phyloP scores from a whole-genome alignment of 2,329 filamentous ascomycete species.

The Aspergillus sp. region DNA sequence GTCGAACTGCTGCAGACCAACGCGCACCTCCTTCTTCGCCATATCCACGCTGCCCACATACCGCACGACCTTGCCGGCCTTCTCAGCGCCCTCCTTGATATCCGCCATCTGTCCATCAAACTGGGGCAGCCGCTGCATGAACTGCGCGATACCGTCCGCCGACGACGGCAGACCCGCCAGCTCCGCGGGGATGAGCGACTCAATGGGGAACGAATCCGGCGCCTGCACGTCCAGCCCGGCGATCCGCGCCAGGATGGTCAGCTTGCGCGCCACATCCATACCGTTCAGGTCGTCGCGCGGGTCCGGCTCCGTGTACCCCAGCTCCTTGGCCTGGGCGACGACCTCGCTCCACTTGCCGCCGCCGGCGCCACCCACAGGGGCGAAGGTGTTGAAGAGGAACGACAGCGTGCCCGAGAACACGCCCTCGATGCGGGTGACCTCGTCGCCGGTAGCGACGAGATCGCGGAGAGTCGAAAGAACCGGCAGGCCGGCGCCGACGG shows the following conservation, averaged over 20 bases:
- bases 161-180: conserved; percentile 68
- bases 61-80: conserved; percentile 84
- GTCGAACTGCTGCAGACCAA: conserved; percentile 87
- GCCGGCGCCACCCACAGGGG: conserved; percentile 66
- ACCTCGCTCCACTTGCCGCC: conserved; percentile 81
- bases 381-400: conserved; percentile 97
- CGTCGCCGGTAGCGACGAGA: conserved; percentile 88
- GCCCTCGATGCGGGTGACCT: conserved; percentile 88
- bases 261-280: conserved; percentile 87
- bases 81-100: conserved; percentile 78
- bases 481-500: conserved; percentile 87
- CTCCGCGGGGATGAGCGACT: conserved; percentile 86
- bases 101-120: conserved; percentile 91
- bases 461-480: conserved; percentile 93
- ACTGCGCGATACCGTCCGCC: conserved; percentile 66
- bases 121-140: conserved; percentile 72
- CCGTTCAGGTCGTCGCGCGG: conserved; percentile 84
- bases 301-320: conserved; percentile 90
- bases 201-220: conserved; percentile 86
- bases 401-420: conserved; percentile 98
- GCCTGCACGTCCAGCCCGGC: conserved; percentile 77
- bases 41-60: conserved; percentile 95
- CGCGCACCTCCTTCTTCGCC: conserved; percentile 75
- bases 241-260: conserved; percentile 88
- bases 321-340: conserved; percentile 85